Conservation (phyloP, 2,329 filamentous ascomycete species). For the Fusarium guadeloupense region DNA sequence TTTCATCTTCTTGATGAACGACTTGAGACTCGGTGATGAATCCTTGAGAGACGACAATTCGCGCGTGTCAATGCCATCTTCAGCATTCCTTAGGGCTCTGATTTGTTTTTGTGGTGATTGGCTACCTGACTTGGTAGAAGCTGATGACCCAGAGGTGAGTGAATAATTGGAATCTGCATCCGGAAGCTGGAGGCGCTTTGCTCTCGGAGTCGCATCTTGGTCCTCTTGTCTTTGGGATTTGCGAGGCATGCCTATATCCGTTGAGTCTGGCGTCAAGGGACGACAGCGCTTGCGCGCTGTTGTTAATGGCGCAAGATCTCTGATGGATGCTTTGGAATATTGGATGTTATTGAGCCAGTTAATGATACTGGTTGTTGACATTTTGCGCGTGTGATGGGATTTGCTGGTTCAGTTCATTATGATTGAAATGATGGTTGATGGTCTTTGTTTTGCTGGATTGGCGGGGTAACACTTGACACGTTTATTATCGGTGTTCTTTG, state of each 20-base stretch:
- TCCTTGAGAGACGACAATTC: background rate
- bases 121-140: background rate
- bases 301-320: background rate
- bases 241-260: background rate
- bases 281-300: background rate
- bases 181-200: background rate
- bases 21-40: background rate
- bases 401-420: no score
- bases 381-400: no score
- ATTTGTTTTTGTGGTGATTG: conserved; percentile 1
- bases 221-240: background rate
- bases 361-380: background rate
- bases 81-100: background rate
- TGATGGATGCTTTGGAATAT: background rate
- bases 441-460: no score
- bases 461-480: no score
- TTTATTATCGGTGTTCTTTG: no score
- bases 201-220: background rate
- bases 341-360: background rate
- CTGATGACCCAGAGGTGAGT: background rate
- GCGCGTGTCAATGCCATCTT: background rate
- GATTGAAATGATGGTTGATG: no score
- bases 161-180: background rate
- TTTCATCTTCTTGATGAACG: background rate
- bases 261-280: background rate